Conservation (phyloP, 768 basidiomycete genomes). For the Suillus brevipes region DNA sequence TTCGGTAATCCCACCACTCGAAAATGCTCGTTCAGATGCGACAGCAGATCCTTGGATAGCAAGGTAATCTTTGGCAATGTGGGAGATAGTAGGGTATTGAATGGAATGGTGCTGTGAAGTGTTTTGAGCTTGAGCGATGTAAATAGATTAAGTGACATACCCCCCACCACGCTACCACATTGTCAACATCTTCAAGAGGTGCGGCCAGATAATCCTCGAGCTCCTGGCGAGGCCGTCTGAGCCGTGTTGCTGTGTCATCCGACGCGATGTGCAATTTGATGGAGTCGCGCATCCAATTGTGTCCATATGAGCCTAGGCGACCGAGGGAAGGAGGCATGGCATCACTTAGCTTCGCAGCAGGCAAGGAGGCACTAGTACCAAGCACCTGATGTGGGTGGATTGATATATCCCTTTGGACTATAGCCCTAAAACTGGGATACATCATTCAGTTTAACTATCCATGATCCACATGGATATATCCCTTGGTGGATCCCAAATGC, state of each 20-base stretch:
- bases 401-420: too few relatives aligned
- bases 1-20: slow-evolving; percentile 10
- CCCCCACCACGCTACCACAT: slow-evolving; percentile 10
- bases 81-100: slow-evolving; percentile 22
- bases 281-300: neutral
- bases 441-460: too few relatives aligned
- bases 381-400: too few relatives aligned
- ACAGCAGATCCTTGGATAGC: slow-evolving; percentile 31
- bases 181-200: neutral
- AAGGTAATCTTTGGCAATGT: slow-evolving; percentile 20
- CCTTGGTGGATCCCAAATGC: too few relatives aligned
- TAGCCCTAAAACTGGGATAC: too few relatives aligned
- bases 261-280: neutral
- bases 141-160: neutral
- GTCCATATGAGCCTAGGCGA: neutral
- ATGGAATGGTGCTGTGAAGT: slow-evolving; percentile 10
- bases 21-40: slow-evolving; percentile 30
- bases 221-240: slow-evolving; percentile 2
- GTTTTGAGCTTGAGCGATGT: neutral
- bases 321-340: neutral
- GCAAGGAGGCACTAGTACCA: neutral
- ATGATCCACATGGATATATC: too few relatives aligned
- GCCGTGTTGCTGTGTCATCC: neutral
- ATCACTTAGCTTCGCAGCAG: neutral
- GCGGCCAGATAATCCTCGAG: slow-evolving; percentile 6